Evolutionary conservation across 2,329 filamentous ascomycete genomes (phyloP).

Genomic region (Davidsoniella eucalypti): DNA sequence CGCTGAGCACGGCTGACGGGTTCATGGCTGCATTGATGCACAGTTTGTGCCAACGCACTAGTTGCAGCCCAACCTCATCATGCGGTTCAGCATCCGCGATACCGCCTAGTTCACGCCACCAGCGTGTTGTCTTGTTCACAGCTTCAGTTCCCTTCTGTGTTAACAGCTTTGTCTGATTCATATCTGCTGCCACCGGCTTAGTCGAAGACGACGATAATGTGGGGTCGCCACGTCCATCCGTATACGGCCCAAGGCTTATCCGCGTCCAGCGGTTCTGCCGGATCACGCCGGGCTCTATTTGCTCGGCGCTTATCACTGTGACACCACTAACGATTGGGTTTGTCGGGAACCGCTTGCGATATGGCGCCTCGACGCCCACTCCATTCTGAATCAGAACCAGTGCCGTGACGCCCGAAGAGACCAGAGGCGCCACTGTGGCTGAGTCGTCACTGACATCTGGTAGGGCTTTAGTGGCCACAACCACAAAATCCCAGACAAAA

Average conservation of each 20-base stretch:
- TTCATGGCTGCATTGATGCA: slow-evolving; percentile 65
- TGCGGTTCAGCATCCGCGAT: slow-evolving; percentile 50
- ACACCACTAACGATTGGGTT: slow-evolving; percentile 50
- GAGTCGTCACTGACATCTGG: slow-evolving; percentile 48
- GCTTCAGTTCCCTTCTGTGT: slow-evolving; percentile 22
- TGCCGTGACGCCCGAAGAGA: slow-evolving; percentile 32
- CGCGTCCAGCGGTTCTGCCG: slow-evolving; percentile 60
- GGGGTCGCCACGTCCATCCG: slow-evolving; percentile 26
- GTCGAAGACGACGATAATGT: neutral
- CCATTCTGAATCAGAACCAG: slow-evolving; percentile 58
- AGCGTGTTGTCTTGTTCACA: slow-evolving; percentile 33
- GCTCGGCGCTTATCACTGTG: slow-evolving; percentile 52
- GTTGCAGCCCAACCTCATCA: slow-evolving; percentile 49
- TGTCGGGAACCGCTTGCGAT: slow-evolving; percentile 41
- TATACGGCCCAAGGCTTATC: slow-evolving; percentile 52
- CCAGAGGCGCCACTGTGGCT: slow-evolving; percentile 41
- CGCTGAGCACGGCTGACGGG: slow-evolving; percentile 50
- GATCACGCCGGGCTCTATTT: slow-evolving; percentile 44
- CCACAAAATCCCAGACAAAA: slow-evolving; percentile 38
- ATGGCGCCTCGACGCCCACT: slow-evolving; percentile 52
- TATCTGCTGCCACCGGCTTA: no score
- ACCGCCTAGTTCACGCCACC: slow-evolving; percentile 38
- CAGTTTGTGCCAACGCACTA: slow-evolving; percentile 60
- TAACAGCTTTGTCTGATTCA: slow-evolving; percentile 17
- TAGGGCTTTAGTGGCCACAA: slow-evolving; percentile 55